Conservation (phyloP, 2,329 filamentous ascomycete species). For the Diaporthe amygdali region DNA sequence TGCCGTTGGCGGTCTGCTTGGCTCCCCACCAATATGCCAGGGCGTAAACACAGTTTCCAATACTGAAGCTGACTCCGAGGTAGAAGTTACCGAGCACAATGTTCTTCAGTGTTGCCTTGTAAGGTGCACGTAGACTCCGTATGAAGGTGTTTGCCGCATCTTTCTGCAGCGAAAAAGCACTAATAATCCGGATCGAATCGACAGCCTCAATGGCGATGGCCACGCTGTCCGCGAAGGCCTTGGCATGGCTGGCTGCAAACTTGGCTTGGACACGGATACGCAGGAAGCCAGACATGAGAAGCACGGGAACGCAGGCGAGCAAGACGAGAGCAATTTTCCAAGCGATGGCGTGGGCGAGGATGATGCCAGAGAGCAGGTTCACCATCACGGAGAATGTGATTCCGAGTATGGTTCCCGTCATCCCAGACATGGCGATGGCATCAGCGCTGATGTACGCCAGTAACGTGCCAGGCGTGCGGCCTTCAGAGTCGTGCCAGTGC, state of each 20-base stretch:
- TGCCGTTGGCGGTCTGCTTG: conserved; percentile 69
- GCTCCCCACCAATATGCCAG: conserved; percentile 84
- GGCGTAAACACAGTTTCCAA: conserved; percentile 54
- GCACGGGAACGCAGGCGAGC: conserved; percentile 69
- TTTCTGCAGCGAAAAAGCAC: conserved; percentile 57
- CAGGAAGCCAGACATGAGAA: conserved; percentile 73
- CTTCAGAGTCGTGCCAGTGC: conserved; percentile 70
- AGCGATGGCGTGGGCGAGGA: conserved; percentile 71
- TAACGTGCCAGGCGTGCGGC: conserved; percentile 64
- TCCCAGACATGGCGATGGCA: conserved; percentile 67
- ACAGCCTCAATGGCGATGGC: conserved; percentile 71
- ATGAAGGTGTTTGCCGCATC: conserved; percentile 60
- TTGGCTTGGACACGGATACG: conserved; percentile 66
- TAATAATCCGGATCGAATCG: conserved; percentile 67
- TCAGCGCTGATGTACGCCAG: conserved; percentile 74
- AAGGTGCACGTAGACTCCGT: conserved; percentile 52
- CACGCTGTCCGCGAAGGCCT: conserved; percentile 67
- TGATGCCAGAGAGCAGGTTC: conserved; percentile 71
- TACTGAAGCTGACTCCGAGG: conserved; percentile 2
- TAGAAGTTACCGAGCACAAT: neutral
- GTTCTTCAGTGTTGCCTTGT: conserved; percentile 49
- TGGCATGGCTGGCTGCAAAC: conserved; percentile 67
- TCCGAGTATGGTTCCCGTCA: conserved; percentile 74
- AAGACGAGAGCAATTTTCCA: conserved; percentile 80
- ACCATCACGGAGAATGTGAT: conserved; percentile 72